phyloP scores from a whole-genome alignment of 2,329 filamentous ascomycete species.

The Zelopaecilomyces penicillatus region DNA sequence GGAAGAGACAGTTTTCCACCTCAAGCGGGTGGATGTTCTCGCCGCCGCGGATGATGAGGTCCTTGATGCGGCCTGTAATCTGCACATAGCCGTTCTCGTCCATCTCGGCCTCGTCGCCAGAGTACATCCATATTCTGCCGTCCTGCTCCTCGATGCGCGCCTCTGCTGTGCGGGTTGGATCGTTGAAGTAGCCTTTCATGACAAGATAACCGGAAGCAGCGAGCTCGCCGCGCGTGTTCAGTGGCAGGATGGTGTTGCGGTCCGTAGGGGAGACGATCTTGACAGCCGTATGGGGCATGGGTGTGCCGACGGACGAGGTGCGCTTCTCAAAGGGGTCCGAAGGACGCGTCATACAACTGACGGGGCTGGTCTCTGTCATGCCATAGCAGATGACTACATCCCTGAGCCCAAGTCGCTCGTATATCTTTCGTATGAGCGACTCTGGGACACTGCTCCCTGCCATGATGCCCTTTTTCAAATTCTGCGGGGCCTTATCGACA shows the following conservation, averaged over 20 bases:
- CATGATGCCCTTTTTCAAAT: constrained; percentile 79
- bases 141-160: constrained; percentile 44
- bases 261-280: constrained; percentile 69
- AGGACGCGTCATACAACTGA: constrained; percentile 74
- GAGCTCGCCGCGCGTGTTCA: constrained; percentile 68
- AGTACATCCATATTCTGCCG: constrained; percentile 69
- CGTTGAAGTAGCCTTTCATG: constrained; percentile 88
- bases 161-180: constrained; percentile 58
- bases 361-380: constrained; percentile 84
- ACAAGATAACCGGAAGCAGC: constrained; percentile 77
- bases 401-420: constrained; percentile 63
- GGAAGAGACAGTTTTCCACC: constrained; percentile 79
- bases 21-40: constrained; percentile 96
- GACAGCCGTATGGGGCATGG: constrained; percentile 69
- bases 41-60: constrained; percentile 87
- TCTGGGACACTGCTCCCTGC: constrained; percentile 80
- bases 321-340: constrained; percentile 65
- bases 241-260: constrained; percentile 46
- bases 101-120: constrained; percentile 85
- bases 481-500: constrained; percentile 16
- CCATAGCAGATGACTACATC: constrained; percentile 93
- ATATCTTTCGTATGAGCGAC: constrained; percentile 69
- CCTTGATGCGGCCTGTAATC: constrained; percentile 89
- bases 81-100: constrained; percentile 73
- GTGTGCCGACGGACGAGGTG: constrained; percentile 66